These are phyloP conservation scores for Monosporascus sp. DNA, from an alignment of 2,329 filamentous ascomycete genomes.

Conservation along the genomic window DNA sequence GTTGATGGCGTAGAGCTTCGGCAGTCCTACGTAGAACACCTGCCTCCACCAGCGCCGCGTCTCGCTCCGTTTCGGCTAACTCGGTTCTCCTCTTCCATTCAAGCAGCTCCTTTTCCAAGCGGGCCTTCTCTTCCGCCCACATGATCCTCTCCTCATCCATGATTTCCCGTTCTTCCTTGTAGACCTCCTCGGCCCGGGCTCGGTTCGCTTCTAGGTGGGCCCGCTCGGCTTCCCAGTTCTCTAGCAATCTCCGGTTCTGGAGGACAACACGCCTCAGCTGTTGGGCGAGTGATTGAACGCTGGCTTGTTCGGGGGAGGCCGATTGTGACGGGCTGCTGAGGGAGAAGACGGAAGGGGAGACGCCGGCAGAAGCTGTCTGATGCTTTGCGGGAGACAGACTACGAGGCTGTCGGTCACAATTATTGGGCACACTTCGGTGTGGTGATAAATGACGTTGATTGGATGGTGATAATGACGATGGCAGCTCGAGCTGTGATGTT, in stretches of 20 bases:
- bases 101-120: slow-evolving; percentile 36
- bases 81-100: slow-evolving; percentile 34
- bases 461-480: slow-evolving; percentile 13
- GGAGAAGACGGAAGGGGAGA: slow-evolving; percentile 11
- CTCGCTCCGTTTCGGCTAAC: slow-evolving; percentile 12
- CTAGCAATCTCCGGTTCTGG: slow-evolving; percentile 28
- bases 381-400: slow-evolving; percentile 28
- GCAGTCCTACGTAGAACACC: background rate
- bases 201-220: slow-evolving; percentile 50
- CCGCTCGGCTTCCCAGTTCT: slow-evolving; percentile 50
- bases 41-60: slow-evolving; percentile 5
- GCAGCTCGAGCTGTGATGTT: slow-evolving; percentile 32
- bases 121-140: slow-evolving; percentile 42
- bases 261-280: slow-evolving; percentile 15
- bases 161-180: slow-evolving; percentile 47
- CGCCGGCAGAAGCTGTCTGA: slow-evolving; percentile 15
- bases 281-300: background rate
- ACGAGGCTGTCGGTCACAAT: slow-evolving; percentile 20
- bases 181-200: slow-evolving; percentile 50
- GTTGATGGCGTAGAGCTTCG: background rate
- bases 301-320: slow-evolving; percentile 18
- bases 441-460: slow-evolving; percentile 21
- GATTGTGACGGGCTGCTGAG: slow-evolving; percentile 7
- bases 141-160: slow-evolving; percentile 47
- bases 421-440: slow-evolving; percentile 16